These are phyloP conservation scores for Colletotrichum euphorbiae DNA, from an alignment of 2,329 filamentous ascomycete genomes.

Conservation along the genomic window DNA sequence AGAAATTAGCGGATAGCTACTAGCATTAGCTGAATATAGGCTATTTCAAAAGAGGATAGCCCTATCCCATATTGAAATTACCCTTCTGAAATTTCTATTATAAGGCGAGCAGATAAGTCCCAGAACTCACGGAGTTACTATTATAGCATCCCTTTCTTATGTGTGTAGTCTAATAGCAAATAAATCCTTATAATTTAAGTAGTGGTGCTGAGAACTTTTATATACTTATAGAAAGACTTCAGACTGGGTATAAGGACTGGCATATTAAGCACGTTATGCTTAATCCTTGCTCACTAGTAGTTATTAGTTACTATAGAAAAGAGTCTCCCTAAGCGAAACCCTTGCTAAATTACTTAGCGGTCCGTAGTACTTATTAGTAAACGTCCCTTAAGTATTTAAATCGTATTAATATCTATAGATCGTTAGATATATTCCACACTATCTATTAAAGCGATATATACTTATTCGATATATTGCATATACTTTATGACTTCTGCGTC, in stretches of 20 bases:
- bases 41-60: conserved; percentile 34
- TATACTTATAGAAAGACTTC: conserved; percentile 20
- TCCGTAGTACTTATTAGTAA: conserved; percentile 9
- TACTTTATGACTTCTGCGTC: too few relatives aligned
- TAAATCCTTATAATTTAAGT: conserved; percentile 16
- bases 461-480: conserved; percentile 3
- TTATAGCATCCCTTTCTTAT: too few relatives aligned
- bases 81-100: conserved; percentile 38
- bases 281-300: conserved; percentile 1
- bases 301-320: conserved; percentile 1
- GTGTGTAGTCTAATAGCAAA: conserved; percentile 1
- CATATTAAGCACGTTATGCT: conserved; percentile 5
- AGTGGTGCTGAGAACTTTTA: conserved; percentile 12
- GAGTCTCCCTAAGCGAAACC: too few relatives aligned
- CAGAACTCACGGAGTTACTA: conserved; percentile 17
- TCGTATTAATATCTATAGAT: conserved; percentile 6
- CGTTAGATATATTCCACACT: conserved; percentile 5
- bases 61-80: conserved; percentile 30
- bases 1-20: conserved; percentile 37
- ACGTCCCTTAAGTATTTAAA: conserved; percentile 7
- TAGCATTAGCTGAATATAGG: conserved; percentile 36
- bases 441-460: conserved; percentile 6
- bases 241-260: conserved; percentile 16
- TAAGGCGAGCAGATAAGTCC: conserved; percentile 24
- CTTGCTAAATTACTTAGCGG: conserved; percentile 8